Evolutionary conservation across 768 basidiomycete species (phyloP), one percentile per base, ranked within the genome.

Genomic region (Daedaleopsis sinensis): DNA sequence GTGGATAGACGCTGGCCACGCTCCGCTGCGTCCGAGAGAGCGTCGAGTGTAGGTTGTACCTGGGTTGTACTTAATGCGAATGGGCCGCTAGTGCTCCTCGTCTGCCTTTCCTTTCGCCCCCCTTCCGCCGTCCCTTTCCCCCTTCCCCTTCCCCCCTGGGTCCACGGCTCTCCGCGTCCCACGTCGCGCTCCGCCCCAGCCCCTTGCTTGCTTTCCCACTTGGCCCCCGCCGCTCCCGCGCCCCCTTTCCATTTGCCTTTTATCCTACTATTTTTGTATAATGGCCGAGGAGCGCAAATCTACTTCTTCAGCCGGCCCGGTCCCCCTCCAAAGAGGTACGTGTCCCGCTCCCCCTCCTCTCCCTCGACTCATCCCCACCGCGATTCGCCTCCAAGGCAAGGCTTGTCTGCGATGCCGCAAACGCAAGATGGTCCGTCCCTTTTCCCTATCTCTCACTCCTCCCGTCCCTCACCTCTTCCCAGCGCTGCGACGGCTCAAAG

Each of bases 401-500:
- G 83, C 83, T 32, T 84, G 83, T 64, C 68, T 82, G 8, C 77
- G 81, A 15, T 84, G 84, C 73, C 82, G 83, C 66, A 79, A 80
- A 63, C 74, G 82, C 57, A 84, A 84, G 70, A 81, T 84, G 72
- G 82, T 80, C 43, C 49, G 76, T 66, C 52, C 49, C 62, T 43
- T 13, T 44, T 49, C 35, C 50, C 55, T 42, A n/a, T n/a, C n/a
- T 23, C 39, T 19, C 32, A 47, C 13, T 23, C 44, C 32, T 54
- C 54, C 23, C 2, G 16, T 24, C 35, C 13, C 39, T 24, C 23
- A 15, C 21, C 48, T 43, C 21, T 62, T 10, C 51, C 38, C 65
- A 93, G 91, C 82, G 89, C 74, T 93, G 91, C 70, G 91, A 92
- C 68, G 91, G 90, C 63, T 68, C 68, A 49, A 91, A 90, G 71